Evolutionary conservation across 2,329 filamentous ascomycete genomes (phyloP), one percentile per base, ranked within the genome.

Genomic region (Sphaerulina musiva): DNA sequence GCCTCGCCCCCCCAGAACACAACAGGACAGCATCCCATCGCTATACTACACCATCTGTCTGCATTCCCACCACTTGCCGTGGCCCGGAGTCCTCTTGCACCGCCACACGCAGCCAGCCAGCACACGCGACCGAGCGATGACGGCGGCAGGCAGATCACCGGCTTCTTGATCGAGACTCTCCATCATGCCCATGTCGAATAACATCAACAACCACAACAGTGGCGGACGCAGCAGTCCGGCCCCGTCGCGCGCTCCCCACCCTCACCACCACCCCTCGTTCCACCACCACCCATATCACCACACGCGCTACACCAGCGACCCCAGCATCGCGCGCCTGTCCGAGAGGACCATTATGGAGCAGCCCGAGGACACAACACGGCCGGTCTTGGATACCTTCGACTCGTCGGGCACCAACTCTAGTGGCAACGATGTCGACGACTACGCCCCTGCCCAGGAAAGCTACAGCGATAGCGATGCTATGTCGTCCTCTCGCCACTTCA

Each of bases 301-400:
- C 55, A 46, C 56, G 32, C 59, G 60, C 53, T 62, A 60, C 54
- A 40, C 53, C 56, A 58, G 54, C 60, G 56, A 60, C 47, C 53
- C 52, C 44, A 49, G 51, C 51, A 55, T 61, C 46, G 54, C 54
- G 45, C 12, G 48, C 14, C 48, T 29, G 26, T 29, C 26, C 26
- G 26, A 52, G 38, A 49, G 40, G 14, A 58, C 63, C 54, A 69
- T 66, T 59, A 69, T 69, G 66, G 66, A 68, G 56, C 66, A 68
- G 44, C 47, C 53, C 40, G 62, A 66, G 17, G 49, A 51, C 5
- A 6, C 26, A 7, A 7, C 26, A 26, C 62, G 66, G 11, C 67
- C 68, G 8, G 64, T 63, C 29, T 50, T 69, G 47, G 57, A 63
- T 48, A 65, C 64, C 26, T 66, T 66, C 59, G 65, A 68, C 55